Evolutionary conservation across 1,139 yeast genomes (phyloP).

Genomic region (Saccharomycopsis hybrid): DNA sequence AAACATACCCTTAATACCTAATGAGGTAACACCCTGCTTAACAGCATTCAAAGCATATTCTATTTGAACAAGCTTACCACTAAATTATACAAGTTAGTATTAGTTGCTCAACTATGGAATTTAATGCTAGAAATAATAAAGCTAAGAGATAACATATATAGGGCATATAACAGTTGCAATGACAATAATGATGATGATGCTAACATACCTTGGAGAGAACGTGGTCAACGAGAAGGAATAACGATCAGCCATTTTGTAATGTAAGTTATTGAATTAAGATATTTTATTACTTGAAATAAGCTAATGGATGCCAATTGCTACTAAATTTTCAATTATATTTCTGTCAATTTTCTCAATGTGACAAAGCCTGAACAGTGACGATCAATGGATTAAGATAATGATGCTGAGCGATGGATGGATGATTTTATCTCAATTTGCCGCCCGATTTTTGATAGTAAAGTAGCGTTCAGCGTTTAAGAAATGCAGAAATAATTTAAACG

Average conservation of each 20-base stretch:
- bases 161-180: background rate
- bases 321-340: no score
- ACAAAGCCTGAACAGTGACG: no score
- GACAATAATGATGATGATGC: no score
- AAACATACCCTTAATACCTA: constrained; percentile 67
- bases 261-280: background rate
- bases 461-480: no score
- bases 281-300: no score
- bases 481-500: no score
- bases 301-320: no score
- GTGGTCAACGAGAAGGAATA: constrained; percentile 96
- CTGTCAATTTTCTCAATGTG: no score
- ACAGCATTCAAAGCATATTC: constrained; percentile 98
- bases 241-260: constrained; percentile 77
- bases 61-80: constrained; percentile 96
- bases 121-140: background rate
- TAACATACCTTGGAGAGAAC: constrained; percentile 84
- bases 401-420: no score
- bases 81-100: constrained; percentile 24
- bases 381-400: no score
- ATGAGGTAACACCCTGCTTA: constrained; percentile 94
- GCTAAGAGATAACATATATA: background rate
- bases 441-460: no score
- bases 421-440: no score
- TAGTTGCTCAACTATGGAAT: constrained; percentile 14